Evolutionary conservation across 169 alveolate species (phyloP).

Genomic region (Eimeria falciformis): DNA sequence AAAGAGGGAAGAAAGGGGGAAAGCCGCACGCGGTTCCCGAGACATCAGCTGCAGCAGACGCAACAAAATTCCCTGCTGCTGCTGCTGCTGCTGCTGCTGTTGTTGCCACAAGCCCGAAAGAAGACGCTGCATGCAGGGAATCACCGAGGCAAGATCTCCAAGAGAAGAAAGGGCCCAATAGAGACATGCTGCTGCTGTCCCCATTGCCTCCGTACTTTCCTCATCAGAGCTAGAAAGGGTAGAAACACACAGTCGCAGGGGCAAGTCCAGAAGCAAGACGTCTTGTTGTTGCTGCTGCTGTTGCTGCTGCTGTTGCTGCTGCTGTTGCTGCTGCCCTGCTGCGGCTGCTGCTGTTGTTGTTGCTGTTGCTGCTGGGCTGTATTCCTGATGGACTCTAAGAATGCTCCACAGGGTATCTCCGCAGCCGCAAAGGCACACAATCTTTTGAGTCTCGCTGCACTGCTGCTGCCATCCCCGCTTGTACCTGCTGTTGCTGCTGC

Average conservation of each 20-base stretch:
- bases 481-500: conserved; percentile 25
- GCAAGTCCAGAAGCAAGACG: conserved; percentile 8
- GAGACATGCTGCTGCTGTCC: conserved; percentile 8
- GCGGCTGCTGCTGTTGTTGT: no score
- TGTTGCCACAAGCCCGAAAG: neutral
- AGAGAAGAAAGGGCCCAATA: conserved; percentile 43
- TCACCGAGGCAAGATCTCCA: neutral
- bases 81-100: conserved; percentile 46
- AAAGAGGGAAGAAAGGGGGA: conserved; percentile 5
- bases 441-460: neutral
- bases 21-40: neutral
- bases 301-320: conserved; percentile 22
- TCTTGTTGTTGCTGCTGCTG: conserved; percentile 1
- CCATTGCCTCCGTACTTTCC: conserved; percentile 9
- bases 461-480: neutral
- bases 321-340: neutral
- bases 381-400: conserved; percentile 6
- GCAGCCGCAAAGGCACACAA: conserved; percentile 38
- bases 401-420: conserved; percentile 6
- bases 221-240: neutral
- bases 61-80: conserved; percentile 4
- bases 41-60: conserved; percentile 37
- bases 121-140: conserved; percentile 34
- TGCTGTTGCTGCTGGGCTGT: no score
- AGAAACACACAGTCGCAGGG: conserved; percentile 19